Evolutionary conservation across 83 land plant species (phyloP).

Genomic region (Larix sibirica): DNA sequence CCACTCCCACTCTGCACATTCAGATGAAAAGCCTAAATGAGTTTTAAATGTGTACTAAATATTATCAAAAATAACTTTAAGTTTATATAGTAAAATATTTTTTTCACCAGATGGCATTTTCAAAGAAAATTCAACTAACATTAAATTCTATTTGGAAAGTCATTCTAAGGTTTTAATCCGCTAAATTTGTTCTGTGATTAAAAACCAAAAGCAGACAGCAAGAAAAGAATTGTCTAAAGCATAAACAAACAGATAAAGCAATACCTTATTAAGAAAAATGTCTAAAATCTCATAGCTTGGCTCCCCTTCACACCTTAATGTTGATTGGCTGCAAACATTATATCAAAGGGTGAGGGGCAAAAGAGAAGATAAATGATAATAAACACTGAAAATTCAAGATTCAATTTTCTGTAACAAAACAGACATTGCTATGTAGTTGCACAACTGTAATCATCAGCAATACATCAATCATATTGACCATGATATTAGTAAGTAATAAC

Average conservation of each 20-base stretch:
- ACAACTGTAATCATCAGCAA: too few relatives aligned
- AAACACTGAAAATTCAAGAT: too few relatives aligned
- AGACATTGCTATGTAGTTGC: too few relatives aligned
- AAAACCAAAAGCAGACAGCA: neutral
- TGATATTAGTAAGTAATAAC: too few relatives aligned
- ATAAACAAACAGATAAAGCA: neutral
- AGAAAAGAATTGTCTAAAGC: neutral
- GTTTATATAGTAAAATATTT: neutral
- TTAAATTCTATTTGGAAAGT: neutral
- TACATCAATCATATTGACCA: too few relatives aligned
- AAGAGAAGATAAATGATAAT: too few relatives aligned
- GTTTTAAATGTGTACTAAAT: neutral
- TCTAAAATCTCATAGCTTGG: slow-evolving; percentile 6
- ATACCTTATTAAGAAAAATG: slow-evolving; percentile 11
- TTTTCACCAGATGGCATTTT: neutral
- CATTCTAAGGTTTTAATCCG: neutral
- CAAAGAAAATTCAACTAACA: neutral
- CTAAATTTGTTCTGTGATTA: neutral
- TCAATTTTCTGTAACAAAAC: too few relatives aligned
- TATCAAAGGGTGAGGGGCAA: too few relatives aligned
- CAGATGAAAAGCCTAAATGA: neutral
- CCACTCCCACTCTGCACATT: slow-evolving; percentile 12
- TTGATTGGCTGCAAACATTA: neutral
- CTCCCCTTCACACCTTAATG: slow-evolving; percentile 1
- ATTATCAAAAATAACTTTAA: neutral